Evolutionary conservation across 208 protist genomes (phyloP), one percentile per base, ranked within the genome.

Genomic region (Crithidia bombi): DNA sequence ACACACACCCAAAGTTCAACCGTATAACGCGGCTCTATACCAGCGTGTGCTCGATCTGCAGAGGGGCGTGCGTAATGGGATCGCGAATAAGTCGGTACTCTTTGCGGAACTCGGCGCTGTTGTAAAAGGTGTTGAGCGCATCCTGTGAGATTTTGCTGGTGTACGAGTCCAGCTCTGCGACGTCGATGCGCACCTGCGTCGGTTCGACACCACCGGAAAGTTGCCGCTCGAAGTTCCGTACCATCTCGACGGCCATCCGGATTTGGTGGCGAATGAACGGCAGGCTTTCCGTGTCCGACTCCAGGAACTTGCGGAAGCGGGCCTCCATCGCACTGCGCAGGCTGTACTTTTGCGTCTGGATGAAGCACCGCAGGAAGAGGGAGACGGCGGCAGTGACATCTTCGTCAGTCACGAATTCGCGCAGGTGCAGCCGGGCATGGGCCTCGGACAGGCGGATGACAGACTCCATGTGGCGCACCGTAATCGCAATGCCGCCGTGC

Each of bases 381-480:
- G 94, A 86, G 55, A 99, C 99, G 30, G 98, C 98, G 5, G 98
- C 87, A 51, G 98, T 98, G 15, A 99, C 91, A 77, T 99, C 99
- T 56, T 99, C 92, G 41, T 99, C 88, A 5, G 66, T 86, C 3
- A 99, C 98, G 70, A 92, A 95, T 66, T 98, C 92, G 33, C 98
- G 89, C 33, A 99, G 87, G 73, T 99, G 98, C 82, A 99, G 92
- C 43, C 95, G 87, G 0, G 99, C 99, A 77, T 98, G 94, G 0
- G 98, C 97, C 89, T 99, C 98, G 17, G 98, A 86, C 49, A 99
- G 92, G 54, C 99, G 93, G 43, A 99, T 96, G 32, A 99, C 95
- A 0, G 97, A 98, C 90, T 99, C 99, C 64, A 99, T 90, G 79
- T 99, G 97, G 30, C 99, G 91, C 55, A 99, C 98, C 0, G 98